Base-by-base conservation (phyloP, 2,329 filamentous ascomycete genomes). In the Mycogone perniciosa region DNA sequence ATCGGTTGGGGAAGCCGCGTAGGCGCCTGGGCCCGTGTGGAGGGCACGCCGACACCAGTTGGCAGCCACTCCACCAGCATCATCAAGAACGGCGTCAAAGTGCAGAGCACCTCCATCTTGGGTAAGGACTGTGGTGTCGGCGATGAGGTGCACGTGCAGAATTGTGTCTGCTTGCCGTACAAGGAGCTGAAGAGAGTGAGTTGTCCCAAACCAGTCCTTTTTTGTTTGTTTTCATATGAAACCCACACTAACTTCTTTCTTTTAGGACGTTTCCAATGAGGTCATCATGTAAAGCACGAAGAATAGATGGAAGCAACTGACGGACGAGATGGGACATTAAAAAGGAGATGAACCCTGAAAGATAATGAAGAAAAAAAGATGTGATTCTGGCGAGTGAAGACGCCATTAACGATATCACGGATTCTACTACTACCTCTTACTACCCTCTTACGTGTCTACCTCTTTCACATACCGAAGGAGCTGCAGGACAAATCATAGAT, bases 31-130 rank as follows among this genome's bases (percentile, higher is more conserved):
- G 91, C 93, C 47, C 86, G 93, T 67, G 92, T 99, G 29, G 93
- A 99, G 72, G 93, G 93, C 49, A 96, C 90, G 1, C 91, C 92
- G 1, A 95, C 88, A 11, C 87, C 91, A 0, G 83, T 89, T 50
- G 85, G 80, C 47, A 96, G 87, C 75, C 92, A 97, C 74, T 88
- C 83, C 48, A 97, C 92, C 10, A 96, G 87, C 72, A 90, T 97
- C 62, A 79, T 97, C 70, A 97, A 96, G 82, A 95, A 96, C 64
- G 93, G 93, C 46, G 85, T 97, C 71, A 97, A 97, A 78, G 93
- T 99, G 46, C 93, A 97, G 77, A 95, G 89, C 70, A 93, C 97
- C 66, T 97, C 92, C 43, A 99, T 97, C 59, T 72, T 99, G 56
- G 92, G 92, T 66, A 96, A 97, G 77, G 93, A 99, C 71, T 97